Conservation (phyloP, 2,329 filamentous ascomycete genomes). For the Cladophialophora immunda region DNA sequence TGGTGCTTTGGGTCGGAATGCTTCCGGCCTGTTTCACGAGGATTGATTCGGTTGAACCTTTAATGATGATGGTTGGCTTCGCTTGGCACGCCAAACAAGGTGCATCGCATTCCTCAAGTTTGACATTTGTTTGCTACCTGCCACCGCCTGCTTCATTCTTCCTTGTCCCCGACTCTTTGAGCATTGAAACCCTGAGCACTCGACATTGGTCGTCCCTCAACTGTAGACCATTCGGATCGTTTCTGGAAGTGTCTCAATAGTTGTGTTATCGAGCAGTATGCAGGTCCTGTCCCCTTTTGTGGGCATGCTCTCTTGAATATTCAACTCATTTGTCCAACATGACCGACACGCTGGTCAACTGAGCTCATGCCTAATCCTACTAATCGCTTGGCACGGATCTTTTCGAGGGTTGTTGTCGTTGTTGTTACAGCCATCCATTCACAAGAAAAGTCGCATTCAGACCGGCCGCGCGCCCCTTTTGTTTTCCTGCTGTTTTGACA, state of each 20-base stretch:
- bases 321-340: neutral
- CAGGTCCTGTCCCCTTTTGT: neutral
- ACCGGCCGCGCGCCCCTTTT: neutral
- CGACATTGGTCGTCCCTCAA: neutral
- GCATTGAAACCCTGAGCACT: neutral
- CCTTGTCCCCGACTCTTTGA: neutral
- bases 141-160: no score
- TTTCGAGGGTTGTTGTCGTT: neutral
- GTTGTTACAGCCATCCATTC: neutral
- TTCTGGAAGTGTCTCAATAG: neutral
- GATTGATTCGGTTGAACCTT: no score
- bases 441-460: neutral
- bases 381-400: no score
- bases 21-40: neutral
- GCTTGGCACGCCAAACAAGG: neutral
- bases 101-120: neutral
- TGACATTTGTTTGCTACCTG: constrained; percentile 1
- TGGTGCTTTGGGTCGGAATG: neutral
- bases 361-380: no score
- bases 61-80: no score
- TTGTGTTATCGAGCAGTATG: neutral
- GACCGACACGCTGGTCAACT: neutral
- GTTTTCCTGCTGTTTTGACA: neutral
- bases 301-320: neutral
- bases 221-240: neutral